phyloP scores from a whole-genome alignment of 306 rosid genomes.

The Ochetophila trinervis region DNA sequence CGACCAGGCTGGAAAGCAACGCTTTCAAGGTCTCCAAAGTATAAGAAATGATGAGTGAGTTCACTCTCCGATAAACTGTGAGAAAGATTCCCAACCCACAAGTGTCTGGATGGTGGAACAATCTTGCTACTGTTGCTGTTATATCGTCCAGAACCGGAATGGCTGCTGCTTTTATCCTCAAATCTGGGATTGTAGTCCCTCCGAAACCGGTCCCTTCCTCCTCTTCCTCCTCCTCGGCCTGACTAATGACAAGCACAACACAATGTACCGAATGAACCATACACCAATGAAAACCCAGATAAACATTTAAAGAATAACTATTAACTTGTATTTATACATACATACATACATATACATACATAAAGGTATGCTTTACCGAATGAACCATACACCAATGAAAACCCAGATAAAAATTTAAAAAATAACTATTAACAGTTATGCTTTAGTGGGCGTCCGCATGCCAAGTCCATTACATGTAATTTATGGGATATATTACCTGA shows the following conservation, averaged over 20 bases:
- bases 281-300: neutral
- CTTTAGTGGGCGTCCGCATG: no score
- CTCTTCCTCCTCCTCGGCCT: conserved; percentile 38
- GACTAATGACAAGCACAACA: conserved; percentile 7
- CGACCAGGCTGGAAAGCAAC: conserved; percentile 85
- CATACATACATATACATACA: no score
- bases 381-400: neutral
- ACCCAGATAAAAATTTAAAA: no score
- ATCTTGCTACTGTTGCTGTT: conserved; percentile 17
- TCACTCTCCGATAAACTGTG: conserved; percentile 63
- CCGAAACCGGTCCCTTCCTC: conserved; percentile 38
- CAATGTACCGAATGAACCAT: neutral
- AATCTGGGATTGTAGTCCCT: conserved; percentile 31
- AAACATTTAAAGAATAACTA: neutral
- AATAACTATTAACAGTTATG: no score
- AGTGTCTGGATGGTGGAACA: conserved; percentile 77
- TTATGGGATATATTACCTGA: no score
- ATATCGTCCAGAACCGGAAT: conserved; percentile 23
- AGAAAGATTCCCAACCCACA: conserved; percentile 86
- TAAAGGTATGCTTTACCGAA: neutral
- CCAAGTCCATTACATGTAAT: no score
- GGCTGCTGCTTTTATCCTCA: conserved; percentile 23
- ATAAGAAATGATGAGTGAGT: conserved; percentile 55
- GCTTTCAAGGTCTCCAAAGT: conserved; percentile 70
- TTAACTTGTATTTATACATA: no score